phyloP scores from a whole-genome alignment of 1,284 basidiomycete genomes.

The Lentinus polychrous region DNA sequence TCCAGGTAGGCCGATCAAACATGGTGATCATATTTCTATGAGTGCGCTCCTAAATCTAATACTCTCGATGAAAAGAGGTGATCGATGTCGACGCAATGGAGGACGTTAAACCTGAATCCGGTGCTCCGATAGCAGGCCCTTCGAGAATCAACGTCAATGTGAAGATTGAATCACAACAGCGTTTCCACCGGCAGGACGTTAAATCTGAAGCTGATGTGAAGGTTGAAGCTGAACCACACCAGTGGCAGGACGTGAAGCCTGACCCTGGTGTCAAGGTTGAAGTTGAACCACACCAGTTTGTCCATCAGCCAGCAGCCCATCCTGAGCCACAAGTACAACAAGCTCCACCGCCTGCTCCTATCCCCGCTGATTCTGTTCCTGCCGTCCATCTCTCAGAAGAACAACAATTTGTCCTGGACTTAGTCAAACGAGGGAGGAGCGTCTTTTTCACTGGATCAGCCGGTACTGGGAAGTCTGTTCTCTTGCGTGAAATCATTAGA shows the following conservation, averaged over 20 bases:
- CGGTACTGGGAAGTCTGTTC: slow-evolving; percentile 85
- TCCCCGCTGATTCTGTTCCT: not conserved
- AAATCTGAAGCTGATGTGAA: too few species aligned
- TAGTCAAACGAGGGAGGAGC: slow-evolving; percentile 51
- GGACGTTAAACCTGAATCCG: not conserved
- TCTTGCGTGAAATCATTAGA: slow-evolving; percentile 86
- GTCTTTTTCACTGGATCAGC: slow-evolving; percentile 82
- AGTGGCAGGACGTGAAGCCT: too few species aligned
- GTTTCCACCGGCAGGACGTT: too few species aligned
- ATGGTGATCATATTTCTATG: too few species aligned
- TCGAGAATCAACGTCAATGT: not conserved
- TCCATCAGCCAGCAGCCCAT: not conserved
- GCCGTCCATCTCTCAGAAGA: slow-evolving; percentile 35
- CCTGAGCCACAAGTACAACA: not conserved
- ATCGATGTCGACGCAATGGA: too few species aligned
- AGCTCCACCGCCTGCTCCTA: not conserved
- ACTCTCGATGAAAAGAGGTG: too few species aligned
- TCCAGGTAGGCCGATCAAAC: not conserved
- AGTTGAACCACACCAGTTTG: too few species aligned
- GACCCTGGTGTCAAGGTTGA: too few species aligned
- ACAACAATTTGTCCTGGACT: slow-evolving; percentile 49
- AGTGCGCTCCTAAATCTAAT: too few species aligned
- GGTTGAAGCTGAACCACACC: too few species aligned
- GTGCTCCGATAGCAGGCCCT: not conserved
- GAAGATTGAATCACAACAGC: too few species aligned